Evolutionary conservation across 139 green algal genomes (phyloP).

Genomic region (Chlorella sp.): DNA sequence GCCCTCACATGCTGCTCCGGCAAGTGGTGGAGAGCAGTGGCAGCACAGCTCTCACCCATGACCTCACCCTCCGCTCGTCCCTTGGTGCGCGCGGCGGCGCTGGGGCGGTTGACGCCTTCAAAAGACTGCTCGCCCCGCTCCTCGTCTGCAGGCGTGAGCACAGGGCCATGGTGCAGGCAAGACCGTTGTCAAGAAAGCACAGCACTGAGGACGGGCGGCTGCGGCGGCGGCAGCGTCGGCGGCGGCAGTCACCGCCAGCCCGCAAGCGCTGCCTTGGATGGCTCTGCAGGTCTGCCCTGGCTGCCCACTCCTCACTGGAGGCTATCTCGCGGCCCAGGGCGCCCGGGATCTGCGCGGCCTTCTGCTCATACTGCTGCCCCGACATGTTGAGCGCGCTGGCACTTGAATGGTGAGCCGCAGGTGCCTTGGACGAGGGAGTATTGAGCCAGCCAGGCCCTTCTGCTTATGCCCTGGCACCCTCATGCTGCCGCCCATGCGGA

Average conservation of each 20-base stretch:
- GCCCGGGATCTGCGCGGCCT: not conserved
- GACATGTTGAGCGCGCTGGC: too few species aligned
- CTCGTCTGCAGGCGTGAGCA: not conserved
- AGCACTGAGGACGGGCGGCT: not conserved
- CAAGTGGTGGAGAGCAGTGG: too few species aligned
- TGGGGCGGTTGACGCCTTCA: not conserved
- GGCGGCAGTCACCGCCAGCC: not conserved
- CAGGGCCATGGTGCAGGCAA: too few species aligned
- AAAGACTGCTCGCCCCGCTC: not conserved
- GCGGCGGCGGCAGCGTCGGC: not conserved
- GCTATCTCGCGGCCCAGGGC: conserved; percentile 10
- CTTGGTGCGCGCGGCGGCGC: too few species aligned
- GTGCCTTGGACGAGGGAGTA: too few species aligned
- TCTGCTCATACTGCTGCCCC: conserved; percentile 16
- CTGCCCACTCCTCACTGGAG: not conserved
- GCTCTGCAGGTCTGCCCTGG: not conserved
- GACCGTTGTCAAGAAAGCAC: too few species aligned
- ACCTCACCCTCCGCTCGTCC: not conserved
- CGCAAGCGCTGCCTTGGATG: not conserved
- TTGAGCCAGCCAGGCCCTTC: too few species aligned
- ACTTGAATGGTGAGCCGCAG: too few species aligned
- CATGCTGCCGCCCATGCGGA: too few species aligned
- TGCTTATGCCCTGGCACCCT: too few species aligned
- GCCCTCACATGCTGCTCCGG: too few species aligned
- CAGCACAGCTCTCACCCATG: too few species aligned